A percentile compares a stretch with the other conserved stretches of the same genome.
These are phyloP conservation scores for Sarocladium strictum DNA, from an alignment of 2,329 filamentous ascomycete species.

Conservation along the genomic window DNA sequence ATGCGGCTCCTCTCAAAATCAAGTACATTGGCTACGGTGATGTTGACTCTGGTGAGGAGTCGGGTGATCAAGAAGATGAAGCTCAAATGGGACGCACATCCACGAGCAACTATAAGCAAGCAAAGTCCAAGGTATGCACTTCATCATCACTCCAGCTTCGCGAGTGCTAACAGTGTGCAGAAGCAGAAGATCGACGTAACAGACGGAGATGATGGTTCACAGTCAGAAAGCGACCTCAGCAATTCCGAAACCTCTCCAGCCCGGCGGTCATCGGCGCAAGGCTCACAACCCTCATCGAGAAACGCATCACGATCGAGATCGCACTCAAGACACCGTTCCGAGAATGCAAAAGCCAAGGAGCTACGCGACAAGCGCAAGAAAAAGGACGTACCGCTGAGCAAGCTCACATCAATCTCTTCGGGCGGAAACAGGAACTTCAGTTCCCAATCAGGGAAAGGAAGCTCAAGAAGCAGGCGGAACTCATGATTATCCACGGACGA, in stretches of 20 bases:
- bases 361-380: constrained; percentile 55
- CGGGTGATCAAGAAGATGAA: constrained; percentile 27
- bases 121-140: constrained; percentile 23
- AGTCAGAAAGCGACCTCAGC: constrained; percentile 11
- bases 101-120: constrained; percentile 24
- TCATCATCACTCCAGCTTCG: too few relatives aligned
- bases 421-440: constrained; percentile 15
- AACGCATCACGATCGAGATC: constrained; percentile 28
- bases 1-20: constrained; percentile 43
- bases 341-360: constrained; percentile 33
- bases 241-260: background rate
- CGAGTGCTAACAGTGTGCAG: too few relatives aligned
- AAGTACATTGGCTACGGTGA: constrained; percentile 52
- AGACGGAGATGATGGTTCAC: constrained; percentile 10
- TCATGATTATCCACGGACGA: background rate
- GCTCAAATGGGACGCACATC: constrained; percentile 29
- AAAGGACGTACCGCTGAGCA: constrained; percentile 62
- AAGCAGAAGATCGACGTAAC: constrained; percentile 11
- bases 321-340: constrained; percentile 19
- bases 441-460: background rate
- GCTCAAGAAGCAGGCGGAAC: background rate
- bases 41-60: constrained; percentile 36
- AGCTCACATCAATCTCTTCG: constrained; percentile 55
- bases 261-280: background rate
- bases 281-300: constrained; percentile 10